A percentile compares a stretch with the other conserved stretches of the same genome.
These are phyloP conservation scores for Thelephora aurantiotincta DNA, from an alignment of 768 basidiomycete species.

Conservation along the genomic window DNA sequence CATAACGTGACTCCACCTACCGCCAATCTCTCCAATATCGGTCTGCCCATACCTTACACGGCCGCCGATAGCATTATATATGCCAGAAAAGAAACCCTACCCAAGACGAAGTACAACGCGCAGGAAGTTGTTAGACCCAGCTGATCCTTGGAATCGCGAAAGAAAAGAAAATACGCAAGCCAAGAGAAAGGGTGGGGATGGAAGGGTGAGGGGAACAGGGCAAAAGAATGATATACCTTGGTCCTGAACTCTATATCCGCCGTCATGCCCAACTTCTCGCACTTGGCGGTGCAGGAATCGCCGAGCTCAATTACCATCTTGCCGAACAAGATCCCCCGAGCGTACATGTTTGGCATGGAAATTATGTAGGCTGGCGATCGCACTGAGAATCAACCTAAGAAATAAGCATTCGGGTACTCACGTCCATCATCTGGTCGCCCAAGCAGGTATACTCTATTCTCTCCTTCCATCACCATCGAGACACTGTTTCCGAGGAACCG, in stretches of 20 bases:
- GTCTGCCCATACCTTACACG: conserved; percentile 48
- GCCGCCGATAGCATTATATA: conserved; percentile 84
- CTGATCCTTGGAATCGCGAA: background rate
- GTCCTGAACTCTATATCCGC: conserved; percentile 97
- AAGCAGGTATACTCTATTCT: conserved; percentile 76
- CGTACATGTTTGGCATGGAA: conserved; percentile 98
- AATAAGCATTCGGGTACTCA: conserved; percentile 21
- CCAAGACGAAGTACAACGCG: background rate
- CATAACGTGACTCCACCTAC: conserved; percentile 86
- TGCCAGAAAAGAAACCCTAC: conserved; percentile 93
- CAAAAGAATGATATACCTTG: conserved; percentile 39
- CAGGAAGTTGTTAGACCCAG: background rate
- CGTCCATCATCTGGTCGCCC: conserved; percentile 79
- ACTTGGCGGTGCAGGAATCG: conserved; percentile 75
- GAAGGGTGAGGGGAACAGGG: background rate
- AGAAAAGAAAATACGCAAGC: no score
- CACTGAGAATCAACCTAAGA: background rate
- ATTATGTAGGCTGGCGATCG: conserved; percentile 56
- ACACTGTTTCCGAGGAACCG: conserved; percentile 96
- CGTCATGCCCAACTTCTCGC: conserved; percentile 55
- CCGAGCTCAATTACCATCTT: conserved; percentile 96
- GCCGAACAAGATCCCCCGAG: conserved; percentile 73
- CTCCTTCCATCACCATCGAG: conserved; percentile 92
- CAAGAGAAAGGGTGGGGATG: background rate
- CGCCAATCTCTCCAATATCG: conserved; percentile 76